phyloP scores from a whole-genome alignment of 805 yeast genomes.

The Saccharomycopsis sp. region DNA sequence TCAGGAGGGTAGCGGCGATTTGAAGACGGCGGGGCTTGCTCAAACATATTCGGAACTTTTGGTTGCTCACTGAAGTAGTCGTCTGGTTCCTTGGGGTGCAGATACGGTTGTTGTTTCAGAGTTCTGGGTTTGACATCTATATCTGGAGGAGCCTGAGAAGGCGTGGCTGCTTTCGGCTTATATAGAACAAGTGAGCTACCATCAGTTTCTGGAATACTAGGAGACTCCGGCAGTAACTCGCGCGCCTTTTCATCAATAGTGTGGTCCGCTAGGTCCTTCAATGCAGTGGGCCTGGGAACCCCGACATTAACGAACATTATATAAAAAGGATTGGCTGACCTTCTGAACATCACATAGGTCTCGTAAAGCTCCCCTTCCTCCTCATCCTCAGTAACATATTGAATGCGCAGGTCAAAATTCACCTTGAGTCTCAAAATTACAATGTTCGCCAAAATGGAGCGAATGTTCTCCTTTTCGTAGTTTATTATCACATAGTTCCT shows the following conservation, averaged over 20 bases:
- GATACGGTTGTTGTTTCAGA: neutral
- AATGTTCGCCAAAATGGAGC: neutral
- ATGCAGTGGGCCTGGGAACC: neutral
- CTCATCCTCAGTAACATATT: neutral
- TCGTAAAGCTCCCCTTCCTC: neutral
- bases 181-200: neutral
- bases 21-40: too few species aligned
- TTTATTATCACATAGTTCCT: neutral
- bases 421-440: neutral
- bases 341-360: neutral
- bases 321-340: neutral
- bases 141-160: neutral
- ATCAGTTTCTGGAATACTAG: too few species aligned
- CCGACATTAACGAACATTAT: neutral
- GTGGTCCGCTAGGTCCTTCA: neutral
- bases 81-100: neutral
- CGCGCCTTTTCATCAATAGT: too few species aligned
- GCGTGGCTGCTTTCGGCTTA: neutral
- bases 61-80: neutral
- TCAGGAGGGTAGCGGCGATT: too few species aligned
- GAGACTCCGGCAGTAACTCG: too few species aligned
- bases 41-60: too few species aligned
- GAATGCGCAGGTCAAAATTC: neutral
- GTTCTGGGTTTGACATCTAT: neutral
- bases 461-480: neutral